Conservation (phyloP, 305 asterid species). For the Euphrasia arctica region DNA sequence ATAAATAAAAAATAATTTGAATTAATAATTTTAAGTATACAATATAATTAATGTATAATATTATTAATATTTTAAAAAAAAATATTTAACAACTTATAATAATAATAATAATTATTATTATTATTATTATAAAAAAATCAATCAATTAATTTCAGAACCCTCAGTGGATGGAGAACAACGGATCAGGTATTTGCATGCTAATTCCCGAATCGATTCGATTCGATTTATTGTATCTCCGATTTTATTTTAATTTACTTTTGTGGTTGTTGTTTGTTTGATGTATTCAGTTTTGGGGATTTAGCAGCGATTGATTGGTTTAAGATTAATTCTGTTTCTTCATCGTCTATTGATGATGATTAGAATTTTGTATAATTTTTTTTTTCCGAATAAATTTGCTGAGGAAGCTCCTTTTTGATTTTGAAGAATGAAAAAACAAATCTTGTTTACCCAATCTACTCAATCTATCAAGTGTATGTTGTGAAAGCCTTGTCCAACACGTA, state of each 20-base stretch:
- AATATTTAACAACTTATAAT: no score
- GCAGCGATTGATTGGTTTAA: slow-evolving; percentile 12
- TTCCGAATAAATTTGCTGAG: background rate
- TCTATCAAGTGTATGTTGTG: background rate
- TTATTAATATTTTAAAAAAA: no score
- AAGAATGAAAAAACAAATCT: background rate
- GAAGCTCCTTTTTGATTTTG: background rate
- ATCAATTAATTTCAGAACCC: slow-evolving; percentile 11
- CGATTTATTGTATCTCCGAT: background rate
- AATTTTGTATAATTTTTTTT: background rate
- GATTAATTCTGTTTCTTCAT: background rate
- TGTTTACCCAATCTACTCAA: background rate
- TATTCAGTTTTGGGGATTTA: background rate
- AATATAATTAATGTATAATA: no score
- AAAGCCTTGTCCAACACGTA: background rate
- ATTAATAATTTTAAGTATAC: no score
- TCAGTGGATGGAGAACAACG: slow-evolving; percentile 41
- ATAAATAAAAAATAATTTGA: no score
- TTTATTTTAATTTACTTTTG: slow-evolving; percentile 8
- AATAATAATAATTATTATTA: no score
- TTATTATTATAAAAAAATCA: no score
- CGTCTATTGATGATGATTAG: background rate
- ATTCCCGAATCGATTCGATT: slow-evolving; percentile 9
- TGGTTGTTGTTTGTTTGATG: slow-evolving; percentile 6
- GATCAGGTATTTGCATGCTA: slow-evolving; percentile 35